Conservation (phyloP, 2,329 filamentous ascomycete genomes). For the Ascocoryne sarcoides region DNA sequence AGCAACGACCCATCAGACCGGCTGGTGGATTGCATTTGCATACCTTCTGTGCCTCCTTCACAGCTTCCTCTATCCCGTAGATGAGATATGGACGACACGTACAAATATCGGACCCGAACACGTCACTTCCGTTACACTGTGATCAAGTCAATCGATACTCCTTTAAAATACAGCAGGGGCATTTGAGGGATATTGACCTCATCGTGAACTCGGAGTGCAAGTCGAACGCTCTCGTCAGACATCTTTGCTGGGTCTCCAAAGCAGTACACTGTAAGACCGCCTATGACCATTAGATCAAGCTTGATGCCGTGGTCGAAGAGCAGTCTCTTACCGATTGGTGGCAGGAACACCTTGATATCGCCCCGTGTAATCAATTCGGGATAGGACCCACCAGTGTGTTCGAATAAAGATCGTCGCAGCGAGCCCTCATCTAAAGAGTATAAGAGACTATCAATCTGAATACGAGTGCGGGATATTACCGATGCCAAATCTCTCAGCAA, state of each 20-base stretch:
- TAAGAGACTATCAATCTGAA: conserved; percentile 40
- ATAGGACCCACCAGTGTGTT: conserved; percentile 92
- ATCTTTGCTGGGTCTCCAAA: conserved; percentile 94
- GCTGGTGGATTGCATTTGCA: conserved; percentile 2
- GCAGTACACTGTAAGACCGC: conserved; percentile 86
- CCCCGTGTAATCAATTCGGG: conserved; percentile 91
- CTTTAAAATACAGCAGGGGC: not conserved
- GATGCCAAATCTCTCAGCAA: conserved; percentile 89
- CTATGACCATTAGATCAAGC: conserved; percentile 12
- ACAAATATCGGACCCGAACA: conserved; percentile 96
- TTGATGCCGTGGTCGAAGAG: conserved; percentile 50
- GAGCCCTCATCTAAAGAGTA: conserved; percentile 82
- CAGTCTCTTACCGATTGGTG: conserved; percentile 86
- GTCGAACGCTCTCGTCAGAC: conserved; percentile 70
- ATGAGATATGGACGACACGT: conserved; percentile 93
- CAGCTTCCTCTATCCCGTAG: conserved; percentile 94
- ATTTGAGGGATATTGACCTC: conserved; percentile 28
- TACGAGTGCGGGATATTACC: conserved; percentile 8
- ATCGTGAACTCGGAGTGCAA: conserved; percentile 79
- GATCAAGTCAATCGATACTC: conserved; percentile 16
- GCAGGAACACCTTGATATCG: conserved; percentile 92
- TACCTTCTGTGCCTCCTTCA: conserved; percentile 82
- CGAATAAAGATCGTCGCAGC: conserved; percentile 79
- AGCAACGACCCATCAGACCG: conserved; percentile 3
- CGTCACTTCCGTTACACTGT: conserved; percentile 89